These are phyloP conservation scores for Chalaropsis ovoidea DNA, from an alignment of 2,329 filamentous ascomycete genomes.

Conservation along the genomic window DNA sequence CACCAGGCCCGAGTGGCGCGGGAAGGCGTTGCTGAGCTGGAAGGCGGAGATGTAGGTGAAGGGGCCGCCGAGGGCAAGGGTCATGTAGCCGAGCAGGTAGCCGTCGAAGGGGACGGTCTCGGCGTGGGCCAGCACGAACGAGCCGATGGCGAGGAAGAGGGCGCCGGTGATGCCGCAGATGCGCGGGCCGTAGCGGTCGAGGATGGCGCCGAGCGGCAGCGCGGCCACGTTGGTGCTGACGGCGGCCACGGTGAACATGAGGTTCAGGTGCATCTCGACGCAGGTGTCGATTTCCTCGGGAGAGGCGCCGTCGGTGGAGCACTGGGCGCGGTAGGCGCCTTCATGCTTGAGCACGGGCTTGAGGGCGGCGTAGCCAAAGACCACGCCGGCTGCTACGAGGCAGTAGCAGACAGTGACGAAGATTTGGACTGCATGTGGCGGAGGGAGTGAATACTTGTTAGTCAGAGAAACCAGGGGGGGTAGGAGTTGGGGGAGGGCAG, in stretches of 20 bases:
- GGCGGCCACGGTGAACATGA: constrained; percentile 88
- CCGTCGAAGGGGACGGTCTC: constrained; percentile 59
- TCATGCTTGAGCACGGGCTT: constrained; percentile 69
- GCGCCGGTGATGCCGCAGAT: constrained; percentile 63
- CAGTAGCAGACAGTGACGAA: constrained; percentile 35
- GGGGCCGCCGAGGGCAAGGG: constrained; percentile 67
- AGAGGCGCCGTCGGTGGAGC: constrained; percentile 32
- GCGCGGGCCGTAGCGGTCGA: constrained; percentile 72
- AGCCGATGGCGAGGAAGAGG: constrained; percentile 57
- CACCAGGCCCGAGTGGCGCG: constrained; percentile 65
- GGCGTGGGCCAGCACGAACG: constrained; percentile 61
- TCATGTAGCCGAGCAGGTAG: constrained; percentile 62
- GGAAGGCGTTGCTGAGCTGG: constrained; percentile 76
- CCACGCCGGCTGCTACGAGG: constrained; percentile 49
- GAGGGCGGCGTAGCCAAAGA: constrained; percentile 77
- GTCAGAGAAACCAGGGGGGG: not conserved
- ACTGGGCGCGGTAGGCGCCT: constrained; percentile 58
- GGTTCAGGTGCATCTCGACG: constrained; percentile 58
- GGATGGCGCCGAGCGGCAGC: constrained; percentile 71
- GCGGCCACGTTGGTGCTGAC: constrained; percentile 82
- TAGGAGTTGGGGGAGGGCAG: not conserved
- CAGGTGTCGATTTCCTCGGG: constrained; percentile 34
- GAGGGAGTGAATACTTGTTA: not conserved
- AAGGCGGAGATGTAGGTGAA: constrained; percentile 77
- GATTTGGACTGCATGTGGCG: constrained; percentile 33